Percentiles rank a stretch among this genome's conserved stretches.
phyloP scores from a whole-genome alignment of 2,329 filamentous ascomycete genomes.

The Aspergillus persii region DNA sequence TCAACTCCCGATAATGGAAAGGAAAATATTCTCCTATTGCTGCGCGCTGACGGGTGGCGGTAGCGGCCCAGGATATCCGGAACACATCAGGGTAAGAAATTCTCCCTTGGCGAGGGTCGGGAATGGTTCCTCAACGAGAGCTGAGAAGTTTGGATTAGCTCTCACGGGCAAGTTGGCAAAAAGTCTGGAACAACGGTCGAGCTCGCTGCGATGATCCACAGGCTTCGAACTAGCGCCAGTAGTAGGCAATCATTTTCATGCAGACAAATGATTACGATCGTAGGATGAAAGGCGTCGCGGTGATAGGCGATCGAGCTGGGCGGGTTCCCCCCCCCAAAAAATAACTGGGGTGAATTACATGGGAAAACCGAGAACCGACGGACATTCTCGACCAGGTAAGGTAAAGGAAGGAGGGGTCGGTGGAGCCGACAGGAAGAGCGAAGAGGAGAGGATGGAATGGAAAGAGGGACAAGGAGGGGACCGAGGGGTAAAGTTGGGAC shows the following conservation, averaged over 20 bases:
- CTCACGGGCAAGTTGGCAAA: not conserved
- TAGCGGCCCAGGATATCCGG: conserved; percentile 10
- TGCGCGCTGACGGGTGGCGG: conserved; percentile 17
- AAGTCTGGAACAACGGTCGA: conserved; percentile 19
- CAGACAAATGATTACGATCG: not conserved
- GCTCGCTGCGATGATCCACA: conserved; percentile 13
- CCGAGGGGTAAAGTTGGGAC: conserved; percentile 8
- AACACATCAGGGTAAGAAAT: not conserved
- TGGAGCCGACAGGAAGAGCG: conserved; percentile 1
- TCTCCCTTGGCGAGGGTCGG: not conserved
- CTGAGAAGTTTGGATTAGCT: conserved; percentile 1
- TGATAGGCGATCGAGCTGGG: conserved; percentile 6
- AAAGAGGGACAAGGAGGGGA: conserved; percentile 9
- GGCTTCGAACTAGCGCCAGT: conserved; percentile 1
- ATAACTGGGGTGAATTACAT: conserved; percentile 7
- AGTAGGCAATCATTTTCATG: conserved; percentile 10
- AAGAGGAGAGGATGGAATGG: not conserved
- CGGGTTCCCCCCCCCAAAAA: not conserved
- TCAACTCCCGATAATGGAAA: conserved; percentile 8
- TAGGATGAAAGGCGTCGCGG: not conserved
- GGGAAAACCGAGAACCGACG: conserved; percentile 1
- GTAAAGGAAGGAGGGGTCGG: conserved; percentile 9
- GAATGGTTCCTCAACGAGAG: not conserved
- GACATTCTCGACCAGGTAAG: conserved; percentile 1
- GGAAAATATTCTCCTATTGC: conserved; percentile 15